These are phyloP conservation scores for Cyberlindnera amylophila DNA, from an alignment of 805 yeast species.

Conservation along the genomic window DNA sequence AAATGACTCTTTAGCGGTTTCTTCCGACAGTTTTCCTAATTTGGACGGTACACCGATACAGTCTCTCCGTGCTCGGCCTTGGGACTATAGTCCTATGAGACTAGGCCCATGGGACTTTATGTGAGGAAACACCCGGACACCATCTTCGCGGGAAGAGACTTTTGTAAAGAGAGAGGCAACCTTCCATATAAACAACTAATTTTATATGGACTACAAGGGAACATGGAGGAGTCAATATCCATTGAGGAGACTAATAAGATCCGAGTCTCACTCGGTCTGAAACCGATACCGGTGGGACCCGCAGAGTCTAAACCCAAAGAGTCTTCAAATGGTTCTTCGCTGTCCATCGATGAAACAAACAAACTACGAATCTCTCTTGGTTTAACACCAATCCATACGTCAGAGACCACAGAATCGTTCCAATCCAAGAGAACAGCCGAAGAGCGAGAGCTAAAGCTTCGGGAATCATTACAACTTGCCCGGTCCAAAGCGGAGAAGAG, in stretches of 20 bases:
- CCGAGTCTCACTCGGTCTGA: constrained; percentile 48
- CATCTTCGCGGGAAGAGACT: too few relatives aligned
- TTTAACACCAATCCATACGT: constrained; percentile 17
- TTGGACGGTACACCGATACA: too few relatives aligned
- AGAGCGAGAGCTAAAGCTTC: constrained; percentile 13
- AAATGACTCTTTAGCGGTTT: too few relatives aligned
- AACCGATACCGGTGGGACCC: constrained; percentile 38
- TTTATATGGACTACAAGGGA: too few relatives aligned
- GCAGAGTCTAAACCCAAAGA: background rate
- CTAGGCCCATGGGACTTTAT: too few relatives aligned
- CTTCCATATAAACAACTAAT: too few relatives aligned
- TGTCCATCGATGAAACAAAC: constrained; percentile 21
- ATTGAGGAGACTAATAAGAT: constrained; percentile 56
- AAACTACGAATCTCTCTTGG: constrained; percentile 24
- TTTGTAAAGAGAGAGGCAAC: too few relatives aligned
- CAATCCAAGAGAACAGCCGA: constrained; percentile 4
- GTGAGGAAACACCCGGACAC: too few relatives aligned
- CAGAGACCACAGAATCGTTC: constrained; percentile 17
- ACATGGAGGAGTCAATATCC: constrained; percentile 28
- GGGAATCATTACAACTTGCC: constrained; percentile 14
- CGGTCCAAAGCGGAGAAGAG: constrained; percentile 15
- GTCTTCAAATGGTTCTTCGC: background rate
- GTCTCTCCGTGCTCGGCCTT: too few relatives aligned
- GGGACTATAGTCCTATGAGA: too few relatives aligned
- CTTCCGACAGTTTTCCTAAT: too few relatives aligned